A percentile compares a stretch with the other conserved stretches of the same genome.
phyloP scores from a whole-genome alignment of 75 land plant species.

The Azolla pinnata region DNA sequence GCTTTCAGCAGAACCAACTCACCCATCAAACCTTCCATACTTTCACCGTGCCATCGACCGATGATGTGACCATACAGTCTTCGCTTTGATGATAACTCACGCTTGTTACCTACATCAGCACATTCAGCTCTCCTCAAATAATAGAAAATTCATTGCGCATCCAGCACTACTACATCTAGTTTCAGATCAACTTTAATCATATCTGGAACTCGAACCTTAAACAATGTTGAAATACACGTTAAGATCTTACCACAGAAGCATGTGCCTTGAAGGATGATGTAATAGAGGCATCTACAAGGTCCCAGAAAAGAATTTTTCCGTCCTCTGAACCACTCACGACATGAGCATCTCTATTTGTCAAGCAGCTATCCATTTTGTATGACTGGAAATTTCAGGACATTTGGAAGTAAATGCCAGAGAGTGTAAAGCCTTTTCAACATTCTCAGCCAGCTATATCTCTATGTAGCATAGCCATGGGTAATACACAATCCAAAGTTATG shows the following conservation, averaged over 20 bases:
- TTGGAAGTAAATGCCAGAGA: no score
- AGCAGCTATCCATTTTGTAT: constrained; percentile 91
- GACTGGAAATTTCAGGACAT: no score
- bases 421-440: no score
- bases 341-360: constrained; percentile 91
- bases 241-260: constrained; percentile 66
- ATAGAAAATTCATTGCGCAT: no score
- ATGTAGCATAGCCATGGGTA: no score
- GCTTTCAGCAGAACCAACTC: no score
- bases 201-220: no score
- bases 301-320: constrained; percentile 79
- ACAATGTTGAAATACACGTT: no score
- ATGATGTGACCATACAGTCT: constrained; percentile 70
- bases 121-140: background rate
- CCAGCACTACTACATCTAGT: background rate
- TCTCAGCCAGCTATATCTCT: no score
- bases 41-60: constrained; percentile 86
- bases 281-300: constrained; percentile 81
- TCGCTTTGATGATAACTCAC: constrained; percentile 87
- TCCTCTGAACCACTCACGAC: constrained; percentile 91
- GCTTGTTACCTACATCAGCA: constrained; percentile 69
- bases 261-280: constrained; percentile 75
- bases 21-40: constrained; percentile 56
- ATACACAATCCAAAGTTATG: no score
- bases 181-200: background rate